A percentile compares a stretch with the other conserved stretches of the same genome.
Evolutionary conservation across 345 rosid species (phyloP).

Genomic region (Angophora floribunda): DNA sequence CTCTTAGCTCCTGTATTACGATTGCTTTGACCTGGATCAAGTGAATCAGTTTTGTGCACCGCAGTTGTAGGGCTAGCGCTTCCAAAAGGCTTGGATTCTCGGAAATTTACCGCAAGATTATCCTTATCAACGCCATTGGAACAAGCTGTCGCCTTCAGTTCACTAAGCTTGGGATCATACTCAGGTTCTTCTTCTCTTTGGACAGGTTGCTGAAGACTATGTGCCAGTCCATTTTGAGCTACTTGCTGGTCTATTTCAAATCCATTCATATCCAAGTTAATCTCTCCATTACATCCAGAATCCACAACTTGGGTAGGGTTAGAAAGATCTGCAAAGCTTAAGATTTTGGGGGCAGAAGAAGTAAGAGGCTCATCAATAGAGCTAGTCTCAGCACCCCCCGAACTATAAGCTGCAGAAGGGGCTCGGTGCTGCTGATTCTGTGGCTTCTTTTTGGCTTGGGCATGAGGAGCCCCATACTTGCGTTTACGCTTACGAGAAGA

Average conservation of each 20-base stretch:
- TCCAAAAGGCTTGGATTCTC: slow-evolving; percentile 33
- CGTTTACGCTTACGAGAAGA: slow-evolving; percentile 82
- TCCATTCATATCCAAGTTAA: slow-evolving; percentile 16
- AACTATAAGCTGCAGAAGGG: slow-evolving; percentile 13
- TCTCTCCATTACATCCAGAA: slow-evolving; percentile 19
- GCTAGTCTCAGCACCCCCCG: slow-evolving; percentile 10
- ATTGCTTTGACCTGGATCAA: slow-evolving; percentile 37
- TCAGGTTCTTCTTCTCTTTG: slow-evolving; percentile 43
- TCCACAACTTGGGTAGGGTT: slow-evolving; percentile 14
- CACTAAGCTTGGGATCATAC: slow-evolving; percentile 85
- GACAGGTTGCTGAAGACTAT: slow-evolving; percentile 17
- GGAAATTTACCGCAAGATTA: slow-evolving; percentile 32
- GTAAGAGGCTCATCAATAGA: slow-evolving; percentile 25
- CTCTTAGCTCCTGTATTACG: slow-evolving; percentile 72
- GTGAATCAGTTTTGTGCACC: slow-evolving; percentile 29
- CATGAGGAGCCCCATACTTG: slow-evolving; percentile 39
- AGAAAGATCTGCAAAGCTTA: slow-evolving; percentile 18
- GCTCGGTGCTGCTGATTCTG: slow-evolving; percentile 50
- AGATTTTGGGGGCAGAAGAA: slow-evolving; percentile 25
- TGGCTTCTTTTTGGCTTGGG: slow-evolving; percentile 71
- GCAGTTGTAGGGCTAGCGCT: slow-evolving; percentile 36
- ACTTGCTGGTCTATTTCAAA: slow-evolving; percentile 16
- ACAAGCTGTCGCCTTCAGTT: slow-evolving; percentile 47
- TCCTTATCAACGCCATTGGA: slow-evolving; percentile 30
- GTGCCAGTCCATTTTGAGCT: slow-evolving; percentile 31